Evolutionary conservation across 192 early-diverging fungal species (phyloP).

Genomic region (Umbelopsis ramanniana): DNA sequence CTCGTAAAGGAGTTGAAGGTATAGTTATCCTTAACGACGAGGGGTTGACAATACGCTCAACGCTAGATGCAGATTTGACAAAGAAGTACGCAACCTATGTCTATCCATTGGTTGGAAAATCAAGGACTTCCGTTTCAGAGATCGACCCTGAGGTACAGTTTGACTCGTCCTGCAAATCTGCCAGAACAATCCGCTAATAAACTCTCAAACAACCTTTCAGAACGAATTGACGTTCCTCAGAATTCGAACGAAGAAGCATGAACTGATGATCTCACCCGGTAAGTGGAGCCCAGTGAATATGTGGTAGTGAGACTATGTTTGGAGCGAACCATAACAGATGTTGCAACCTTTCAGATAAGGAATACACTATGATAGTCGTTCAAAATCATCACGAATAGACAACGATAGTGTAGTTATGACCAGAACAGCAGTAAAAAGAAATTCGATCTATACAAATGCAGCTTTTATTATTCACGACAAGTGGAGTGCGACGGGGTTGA

Average conservation of each 20-base stretch:
- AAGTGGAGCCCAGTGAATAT: conserved; percentile 9
- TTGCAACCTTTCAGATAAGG: conserved; percentile 61
- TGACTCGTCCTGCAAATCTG: neutral
- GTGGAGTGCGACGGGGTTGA: neutral
- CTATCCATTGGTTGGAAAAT: conserved; percentile 78
- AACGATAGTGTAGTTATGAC: neutral
- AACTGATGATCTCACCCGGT: conserved; percentile 96
- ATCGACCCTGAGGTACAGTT: conserved; percentile 79
- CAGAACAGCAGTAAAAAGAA: neutral
- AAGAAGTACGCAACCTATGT: conserved; percentile 86
- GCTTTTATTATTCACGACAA: conserved; percentile 25
- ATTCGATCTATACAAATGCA: conserved; percentile 18
- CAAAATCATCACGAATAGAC: conserved; percentile 57
- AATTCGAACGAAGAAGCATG: conserved; percentile 92
- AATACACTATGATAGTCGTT: conserved; percentile 83
- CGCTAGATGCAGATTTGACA: conserved; percentile 77
- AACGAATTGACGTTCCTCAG: conserved; percentile 95
- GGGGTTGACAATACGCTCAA: conserved; percentile 89
- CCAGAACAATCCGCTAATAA: neutral
- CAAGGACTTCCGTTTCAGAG: conserved; percentile 74
- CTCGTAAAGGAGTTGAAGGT: conserved; percentile 90
- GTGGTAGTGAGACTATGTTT: neutral
- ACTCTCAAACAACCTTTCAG: conserved; percentile 40
- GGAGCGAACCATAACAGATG: neutral
- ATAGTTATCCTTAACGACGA: conserved; percentile 92